Evolutionary conservation across 257 asterid genomes (phyloP), one percentile per base, ranked within the genome.

Genomic region (Solanum pinnatisectum): DNA sequence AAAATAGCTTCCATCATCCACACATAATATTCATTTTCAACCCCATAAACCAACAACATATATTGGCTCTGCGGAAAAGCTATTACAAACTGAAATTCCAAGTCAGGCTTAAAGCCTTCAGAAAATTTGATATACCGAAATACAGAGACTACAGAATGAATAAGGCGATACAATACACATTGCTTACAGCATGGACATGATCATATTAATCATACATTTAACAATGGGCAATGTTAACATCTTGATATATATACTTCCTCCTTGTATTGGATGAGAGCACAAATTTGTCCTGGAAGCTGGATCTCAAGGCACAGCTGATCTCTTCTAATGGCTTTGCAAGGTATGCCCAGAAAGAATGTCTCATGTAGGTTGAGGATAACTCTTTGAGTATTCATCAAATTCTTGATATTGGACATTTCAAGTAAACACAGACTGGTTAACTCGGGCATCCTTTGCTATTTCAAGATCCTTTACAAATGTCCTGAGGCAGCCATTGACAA

Each of bases 401-500:
- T 56, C 37, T 73, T n/a, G 56, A 56, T 73, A 15, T 60, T 37
- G 67, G 32, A 63, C 40, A 15, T 18, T 10, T 90, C 88, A 87
- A 88, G 89, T 87, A 71, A 90, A 37, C 39, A 88, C 84, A 81
- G 90, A 89, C 87, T 74, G 90, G 79, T 89, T 86, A 86, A 85
- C 81, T 86, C 85, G 86, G 23, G 63, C 87, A 27, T 68, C 89
- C 49, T 73, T 87, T 35, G 76, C 87, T 65, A 36, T 88, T 79
- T 87, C 91, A 76, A 87, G 88, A 71, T 93, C 93, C 89, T 90
- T 91, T 77, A 95, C 65, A 87, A 92, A 95, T 87, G 95, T 95
- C 90, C 98, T 89, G 87, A 96, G 94, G 87, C 98, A 97, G 36
- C 98, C 99, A 88, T 97, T 97, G 87, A 97, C 88, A 68, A 95